These are phyloP conservation scores for Priceomyces melissophilus DNA, from an alignment of 805 yeast species.

Conservation along the genomic window DNA sequence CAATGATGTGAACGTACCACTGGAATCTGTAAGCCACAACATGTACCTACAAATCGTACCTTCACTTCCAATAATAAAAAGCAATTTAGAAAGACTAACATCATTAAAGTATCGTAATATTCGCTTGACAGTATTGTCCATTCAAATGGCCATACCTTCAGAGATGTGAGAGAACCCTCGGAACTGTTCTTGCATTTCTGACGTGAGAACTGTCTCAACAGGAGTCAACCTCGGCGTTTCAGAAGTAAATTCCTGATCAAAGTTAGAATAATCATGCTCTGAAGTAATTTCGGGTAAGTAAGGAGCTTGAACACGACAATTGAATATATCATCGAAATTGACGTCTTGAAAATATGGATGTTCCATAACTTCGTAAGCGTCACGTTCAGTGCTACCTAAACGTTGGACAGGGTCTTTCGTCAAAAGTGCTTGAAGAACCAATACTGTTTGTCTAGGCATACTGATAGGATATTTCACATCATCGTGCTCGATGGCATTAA, in stretches of 20 bases:
- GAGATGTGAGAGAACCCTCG: slow-evolving; percentile 92
- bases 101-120: neutral
- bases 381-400: slow-evolving; percentile 82
- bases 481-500: slow-evolving; percentile 92
- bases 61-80: no score
- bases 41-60: no score
- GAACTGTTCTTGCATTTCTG: slow-evolving; percentile 92
- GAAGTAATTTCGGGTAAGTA: slow-evolving; percentile 82
- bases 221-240: slow-evolving; percentile 96
- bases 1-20: no score
- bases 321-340: slow-evolving; percentile 80
- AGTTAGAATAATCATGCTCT: slow-evolving; percentile 88
- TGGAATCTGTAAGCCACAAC: no score
- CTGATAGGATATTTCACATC: slow-evolving; percentile 96
- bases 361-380: slow-evolving; percentile 91
- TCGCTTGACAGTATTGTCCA: neutral
- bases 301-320: slow-evolving; percentile 77
- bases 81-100: neutral
- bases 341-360: slow-evolving; percentile 92
- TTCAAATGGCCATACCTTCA: slow-evolving; percentile 46
- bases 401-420: slow-evolving; percentile 85
- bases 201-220: slow-evolving; percentile 79
- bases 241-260: slow-evolving; percentile 91
- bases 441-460: slow-evolving; percentile 96
- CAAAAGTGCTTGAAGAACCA: slow-evolving; percentile 83